Evolutionary conservation across 176 grass and related monocot genomes (phyloP), one percentile per base, ranked within the genome.

Genomic region (Oryza australiensis): DNA sequence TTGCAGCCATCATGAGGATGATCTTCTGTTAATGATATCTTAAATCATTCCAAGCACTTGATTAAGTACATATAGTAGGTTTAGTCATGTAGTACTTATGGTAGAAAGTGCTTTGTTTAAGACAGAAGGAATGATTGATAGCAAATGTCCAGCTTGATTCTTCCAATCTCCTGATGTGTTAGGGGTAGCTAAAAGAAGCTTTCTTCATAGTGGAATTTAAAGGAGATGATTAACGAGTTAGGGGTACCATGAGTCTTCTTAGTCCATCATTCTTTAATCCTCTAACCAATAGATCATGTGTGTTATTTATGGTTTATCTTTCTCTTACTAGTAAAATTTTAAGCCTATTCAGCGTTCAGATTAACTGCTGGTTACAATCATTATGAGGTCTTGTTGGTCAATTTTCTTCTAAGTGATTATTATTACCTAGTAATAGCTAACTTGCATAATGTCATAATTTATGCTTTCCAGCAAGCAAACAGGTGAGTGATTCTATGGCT

Each of bases 141-240:
- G 48, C 68, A 70, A 68, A 68, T 79, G 68, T 83, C 79, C 80
- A 74, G 27, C 84, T 86, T 55, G 62, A 63, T 82, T 73, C 73
- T 83, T 67, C 73, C 23, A 29, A 63, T 83, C 83, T 83, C 63
- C 68, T 90, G 88, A 83, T 83, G 79, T 78, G 79, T 86, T 90
- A 86, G 68, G 88, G 88, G 84, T 86, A 86, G 79, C 83, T 79
- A 82, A 86, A 86, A 75, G 74, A 28, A 32, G 79, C 79, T 83
- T 86, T 90, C 60, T 33, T 79, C 68, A 7, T 79, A 90, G 88
- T 90, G 88, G 84, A 90, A 79, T 79, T 16, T 82, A 90, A 90
- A 90, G 80, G 35, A 16, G 68, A 34, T 26, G 79, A 33, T 86
- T 79, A 90, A 79, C 74, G 74, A 62, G 64, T 76, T 87, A 76